Percentiles rank a stretch among this genome's conserved stretches.
phyloP scores from a whole-genome alignment of 441 rosid species.

The Omphalea diandra region DNA sequence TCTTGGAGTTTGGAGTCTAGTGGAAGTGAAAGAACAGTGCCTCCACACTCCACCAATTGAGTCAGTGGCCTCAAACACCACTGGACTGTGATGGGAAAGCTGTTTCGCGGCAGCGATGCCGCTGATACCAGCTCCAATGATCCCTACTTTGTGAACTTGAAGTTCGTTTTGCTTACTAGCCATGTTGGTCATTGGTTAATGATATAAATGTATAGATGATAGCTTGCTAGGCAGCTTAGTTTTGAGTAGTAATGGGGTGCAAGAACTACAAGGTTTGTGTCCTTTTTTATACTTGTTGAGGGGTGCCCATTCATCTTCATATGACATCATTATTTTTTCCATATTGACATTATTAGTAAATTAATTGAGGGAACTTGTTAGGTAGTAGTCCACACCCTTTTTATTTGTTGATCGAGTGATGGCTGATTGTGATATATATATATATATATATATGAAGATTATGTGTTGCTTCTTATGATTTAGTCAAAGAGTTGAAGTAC shows the following conservation, averaged over 20 bases:
- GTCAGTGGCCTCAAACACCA: slow-evolving; percentile 52
- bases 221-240: not conserved
- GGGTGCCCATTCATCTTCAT: not conserved
- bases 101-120: slow-evolving; percentile 59
- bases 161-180: slow-evolving; percentile 25
- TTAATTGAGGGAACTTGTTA: not conserved
- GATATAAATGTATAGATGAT: not conserved
- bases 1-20: slow-evolving; percentile 58
- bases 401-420: no score
- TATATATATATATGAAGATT: no score
- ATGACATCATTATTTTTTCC: not conserved
- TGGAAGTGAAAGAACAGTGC: slow-evolving; percentile 47
- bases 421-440: no score
- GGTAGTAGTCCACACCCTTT: not conserved
- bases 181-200: slow-evolving; percentile 22
- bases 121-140: slow-evolving; percentile 63
- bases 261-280: not conserved
- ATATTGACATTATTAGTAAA: no score
- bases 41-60: slow-evolving; percentile 67
- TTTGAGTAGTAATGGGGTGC: not conserved
- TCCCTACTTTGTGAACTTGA: slow-evolving; percentile 37
- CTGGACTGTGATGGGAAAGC: slow-evolving; percentile 38
- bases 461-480: no score
- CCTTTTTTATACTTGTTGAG: slow-evolving; percentile 13
- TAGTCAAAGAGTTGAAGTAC: no score